Evolutionary conservation across 805 yeast species (phyloP), one percentile per base, ranked within the genome.

Genomic region (Wickerhamiella spandovensis): DNA sequence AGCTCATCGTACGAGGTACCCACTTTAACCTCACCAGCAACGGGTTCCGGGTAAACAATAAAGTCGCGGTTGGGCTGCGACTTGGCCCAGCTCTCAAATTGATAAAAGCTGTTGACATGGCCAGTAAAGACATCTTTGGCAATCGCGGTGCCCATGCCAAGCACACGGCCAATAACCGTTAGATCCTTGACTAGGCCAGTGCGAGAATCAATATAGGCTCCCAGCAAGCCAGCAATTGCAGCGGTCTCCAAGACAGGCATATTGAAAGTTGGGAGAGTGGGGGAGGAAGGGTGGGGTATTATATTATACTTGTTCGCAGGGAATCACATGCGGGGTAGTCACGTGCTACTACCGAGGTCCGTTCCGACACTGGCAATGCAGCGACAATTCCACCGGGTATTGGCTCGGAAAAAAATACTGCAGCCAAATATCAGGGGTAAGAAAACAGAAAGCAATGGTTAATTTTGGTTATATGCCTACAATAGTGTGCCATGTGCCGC

Each of bases 21-120:
- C 5, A 45, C 17, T 7, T 43, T n/a, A 3, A 59, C 61, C 12
- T 58, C 49, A 5, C 61, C 65, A 18, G 55, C 54, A 51, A 72
- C 54, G 1, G 78, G 78, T 55, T 77, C 70, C 6, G 83, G 74
- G 60, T 79, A 88, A 2, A 77, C 69, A n/a, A 89, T 61, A 1
- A 90, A 94, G 17, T 65, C 60, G 38, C 71, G 71, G 54, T 78
- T 64, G 4, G 82, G 78, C 54, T 75, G 59, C 49, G 66, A 63
- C 23, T 60, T 50, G 3, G 73, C 88, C n/a, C 74, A 65, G 24
- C 66, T 55, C 56, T 83, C 94, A 56, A 87, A 78, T 17, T 67
- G 56, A 62, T 84, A 81, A 88, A 92, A 87, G 58, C 75, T 74
- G 57, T 81, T 79, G 48, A 81, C 62, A 41, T 49, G 43, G 21